Evolutionary conservation across 192 early-diverging fungal genomes (phyloP).

Genomic region (Dimargaris xerosporica): DNA sequence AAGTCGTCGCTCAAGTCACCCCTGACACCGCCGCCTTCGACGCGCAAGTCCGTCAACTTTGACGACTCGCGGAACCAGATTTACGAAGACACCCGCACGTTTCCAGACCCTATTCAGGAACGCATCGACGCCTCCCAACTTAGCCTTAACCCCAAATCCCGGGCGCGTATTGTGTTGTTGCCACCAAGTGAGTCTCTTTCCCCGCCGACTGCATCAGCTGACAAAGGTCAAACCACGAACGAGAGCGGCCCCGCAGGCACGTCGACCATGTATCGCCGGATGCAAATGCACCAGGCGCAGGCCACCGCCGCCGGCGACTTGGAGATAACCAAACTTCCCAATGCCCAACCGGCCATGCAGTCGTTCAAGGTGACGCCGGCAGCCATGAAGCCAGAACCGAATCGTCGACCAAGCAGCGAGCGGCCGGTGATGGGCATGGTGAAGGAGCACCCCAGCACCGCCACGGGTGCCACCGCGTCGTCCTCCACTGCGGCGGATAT

Average conservation of each 20-base stretch:
- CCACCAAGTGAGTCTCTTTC: background rate
- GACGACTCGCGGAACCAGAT: background rate
- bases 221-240: no score
- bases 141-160: background rate
- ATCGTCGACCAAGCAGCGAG: background rate
- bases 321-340: background rate
- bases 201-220: no score
- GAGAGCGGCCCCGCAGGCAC: background rate
- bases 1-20: background rate
- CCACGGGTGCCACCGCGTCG: background rate
- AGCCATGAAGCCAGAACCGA: background rate
- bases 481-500: background rate
- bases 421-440: background rate
- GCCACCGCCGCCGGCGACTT: background rate
- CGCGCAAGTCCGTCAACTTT: background rate
- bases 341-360: background rate
- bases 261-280: background rate
- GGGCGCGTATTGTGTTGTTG: background rate
- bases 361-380: no score
- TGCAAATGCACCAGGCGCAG: background rate
- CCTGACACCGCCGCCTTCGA: background rate
- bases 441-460: background rate
- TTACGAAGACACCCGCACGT: background rate
- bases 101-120: background rate
- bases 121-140: background rate